Base-by-base conservation (phyloP, 2,329 filamentous ascomycete genomes). In the Diaporthe velutina region DNA sequence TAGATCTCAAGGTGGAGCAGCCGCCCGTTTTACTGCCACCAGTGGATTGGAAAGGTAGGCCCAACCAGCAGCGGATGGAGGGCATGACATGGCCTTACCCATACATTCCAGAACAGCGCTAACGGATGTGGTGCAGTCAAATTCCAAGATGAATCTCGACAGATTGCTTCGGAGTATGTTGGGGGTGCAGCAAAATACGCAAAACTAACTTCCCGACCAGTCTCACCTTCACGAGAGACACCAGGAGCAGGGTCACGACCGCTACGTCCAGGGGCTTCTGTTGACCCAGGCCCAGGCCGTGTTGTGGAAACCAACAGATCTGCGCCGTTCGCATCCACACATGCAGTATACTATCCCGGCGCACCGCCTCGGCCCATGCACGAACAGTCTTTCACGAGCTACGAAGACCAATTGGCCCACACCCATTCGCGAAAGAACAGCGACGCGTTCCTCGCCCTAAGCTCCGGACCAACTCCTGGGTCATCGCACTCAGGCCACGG, bases 101-200 rank as follows among this genome's bases (percentile, higher is more conserved):
- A 15, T 38, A 10, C 17, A 8, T 68, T 28, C 57, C 12, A 38
- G 35, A 52, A 35, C 17, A 40, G 25, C 57, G 55, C 77, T 79
- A 54, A 78, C 61, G 1, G 7, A n/a, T 12, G 35, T 35, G 22
- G 17, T 30, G 12, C 54, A 90, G 91, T 98, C 19, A 88, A 91
- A 70, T 98, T 98, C 78, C 89, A 93, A 79, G 96, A 98, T 81
- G 95, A 98, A 81, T 98, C 96, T 30, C 90, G 95, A 40, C 89
- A 94, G 61, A 97, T 98, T 82, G 96, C 96, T 9, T 96, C 94
- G 1, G 95, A 98, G 82, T 98, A 98, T 82, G 88, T 90, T 71
- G 95, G 95, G 5, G 96, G 96, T 0, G 85, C 93, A 33, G 90
- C 91, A 77, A 91, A 91, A 76, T 98, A 98, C 83, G 88, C 92